These are phyloP conservation scores for Pseudogymnoascus sp. DNA, from an alignment of 2,329 filamentous ascomycete species.

Conservation along the genomic window DNA sequence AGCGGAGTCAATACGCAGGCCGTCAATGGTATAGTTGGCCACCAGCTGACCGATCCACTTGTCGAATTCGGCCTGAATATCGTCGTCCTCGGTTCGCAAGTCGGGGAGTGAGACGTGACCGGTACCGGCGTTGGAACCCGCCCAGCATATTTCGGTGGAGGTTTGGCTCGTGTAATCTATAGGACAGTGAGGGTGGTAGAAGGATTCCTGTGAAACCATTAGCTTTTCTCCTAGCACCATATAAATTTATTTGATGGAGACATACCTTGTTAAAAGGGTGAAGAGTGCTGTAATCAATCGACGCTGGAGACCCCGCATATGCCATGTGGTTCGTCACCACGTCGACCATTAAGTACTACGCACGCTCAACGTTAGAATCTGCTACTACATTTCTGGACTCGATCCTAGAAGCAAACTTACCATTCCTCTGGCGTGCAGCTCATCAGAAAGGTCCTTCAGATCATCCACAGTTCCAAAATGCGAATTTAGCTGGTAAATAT, in stretches of 20 bases:
- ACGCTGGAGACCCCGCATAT: slow-evolving; percentile 38
- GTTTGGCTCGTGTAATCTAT: slow-evolving; percentile 46
- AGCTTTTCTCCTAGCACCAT: background rate
- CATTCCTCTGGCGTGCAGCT: slow-evolving; percentile 48
- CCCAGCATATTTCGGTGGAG: slow-evolving; percentile 37
- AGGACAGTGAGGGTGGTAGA: slow-evolving; percentile 50
- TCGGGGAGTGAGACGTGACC: slow-evolving; percentile 36
- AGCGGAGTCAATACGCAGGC: slow-evolving; percentile 34
- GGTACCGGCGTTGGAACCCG: slow-evolving; percentile 34
- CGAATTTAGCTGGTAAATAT: slow-evolving; percentile 43
- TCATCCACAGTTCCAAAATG: slow-evolving; percentile 53
- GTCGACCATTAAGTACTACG: slow-evolving; percentile 51
- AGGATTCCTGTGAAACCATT: slow-evolving; percentile 37
- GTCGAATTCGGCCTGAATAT: slow-evolving; percentile 31
- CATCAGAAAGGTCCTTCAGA: slow-evolving; percentile 46
- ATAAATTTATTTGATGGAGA: background rate
- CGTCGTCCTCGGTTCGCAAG: slow-evolving; percentile 35
- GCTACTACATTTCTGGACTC: background rate
- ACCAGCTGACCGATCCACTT: slow-evolving; percentile 34
- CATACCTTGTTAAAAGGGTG: slow-evolving; percentile 43
- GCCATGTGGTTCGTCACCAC: slow-evolving; percentile 50
- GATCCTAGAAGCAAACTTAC: slow-evolving; percentile 23
- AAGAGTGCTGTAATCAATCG: slow-evolving; percentile 45
- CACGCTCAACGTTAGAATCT: background rate
- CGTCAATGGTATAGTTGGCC: slow-evolving; percentile 37